Conservation (phyloP, 805 yeast species). For the Ogataea chonburiensis region DNA sequence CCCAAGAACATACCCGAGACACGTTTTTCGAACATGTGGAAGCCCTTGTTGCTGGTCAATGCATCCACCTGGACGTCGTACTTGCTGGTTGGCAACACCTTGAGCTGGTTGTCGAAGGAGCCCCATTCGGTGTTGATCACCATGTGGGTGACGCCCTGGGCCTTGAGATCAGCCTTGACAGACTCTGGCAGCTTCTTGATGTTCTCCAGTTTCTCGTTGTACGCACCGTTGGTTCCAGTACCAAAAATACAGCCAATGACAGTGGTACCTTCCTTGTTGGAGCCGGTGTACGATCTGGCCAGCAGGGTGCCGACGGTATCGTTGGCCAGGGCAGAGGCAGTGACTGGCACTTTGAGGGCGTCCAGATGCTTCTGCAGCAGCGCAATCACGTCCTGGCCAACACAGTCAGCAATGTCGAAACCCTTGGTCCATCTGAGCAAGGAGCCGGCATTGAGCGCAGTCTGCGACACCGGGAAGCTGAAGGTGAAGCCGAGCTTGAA, state of each 20-base stretch:
- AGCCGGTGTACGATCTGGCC: conserved; percentile 76
- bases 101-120: conserved; percentile 83
- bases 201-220: conserved; percentile 70
- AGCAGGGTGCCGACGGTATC: conserved; percentile 95
- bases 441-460: conserved; percentile 73
- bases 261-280: conserved; percentile 68
- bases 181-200: conserved; percentile 70
- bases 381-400: conserved; percentile 78
- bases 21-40: conserved; percentile 90
- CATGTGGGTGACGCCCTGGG: conserved; percentile 62
- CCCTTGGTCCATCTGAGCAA: conserved; percentile 97
- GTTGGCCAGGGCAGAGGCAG: conserved; percentile 85
- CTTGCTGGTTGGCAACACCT: conserved; percentile 71
- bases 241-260: conserved; percentile 91
- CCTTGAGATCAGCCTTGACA: conserved; percentile 36
- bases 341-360: conserved; percentile 55
- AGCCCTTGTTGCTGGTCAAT: conserved; percentile 76
- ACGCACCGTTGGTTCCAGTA: conserved; percentile 97
- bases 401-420: conserved; percentile 79
- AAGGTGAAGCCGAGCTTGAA: conserved; percentile 90
- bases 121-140: conserved; percentile 98
- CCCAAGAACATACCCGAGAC: conserved; percentile 93
- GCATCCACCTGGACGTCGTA: conserved; percentile 74
- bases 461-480: conserved; percentile 89
- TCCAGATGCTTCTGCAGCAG: conserved; percentile 71